Evolutionary conservation across 495 filamentous ascomycete species (phyloP), one percentile per base, ranked within the genome.

Genomic region (Cladorrhinum samala): DNA sequence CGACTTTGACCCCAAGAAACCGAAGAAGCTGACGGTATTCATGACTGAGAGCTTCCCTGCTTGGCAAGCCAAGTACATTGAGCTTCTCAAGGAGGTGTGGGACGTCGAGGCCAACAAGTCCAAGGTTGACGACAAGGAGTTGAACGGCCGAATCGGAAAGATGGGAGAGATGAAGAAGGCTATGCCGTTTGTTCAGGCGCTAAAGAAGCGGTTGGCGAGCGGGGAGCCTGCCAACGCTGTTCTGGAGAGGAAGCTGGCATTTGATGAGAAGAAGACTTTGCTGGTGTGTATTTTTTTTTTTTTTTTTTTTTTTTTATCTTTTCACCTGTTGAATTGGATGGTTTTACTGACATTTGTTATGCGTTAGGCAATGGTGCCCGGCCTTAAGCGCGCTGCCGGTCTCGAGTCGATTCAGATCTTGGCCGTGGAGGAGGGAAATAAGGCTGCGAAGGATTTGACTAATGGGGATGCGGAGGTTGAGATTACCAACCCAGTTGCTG

Each of bases 11-110:
- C 90, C 90, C 8, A 88, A 87, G 73, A 84, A 88, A 69, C 83
- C 88, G 42, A 97, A 96, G 78, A 85, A 85, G 67, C 78, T 97
- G n/a, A 88, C 86, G 37, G 87, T 98, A 63, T 97, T 80, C 74
- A 78, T 79, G 38, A 89, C 91, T 5, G 79, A 77, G 59, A 76
- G 78, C 38, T 95, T 83, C 73, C 93, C 94, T 2, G 72, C 71
- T 11, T 98, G 93, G 93, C 93, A 98, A 70, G 82, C 86, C 49
- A 88, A 87, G 72, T 95, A 92, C 67, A 88, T 96, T 61, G 85
- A 89, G 52, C 74, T 95, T 18, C 78, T 94, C 16, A 82, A 84
- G 50, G 78, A 85, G 53, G 53, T 76, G 9, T 78, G 74, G 69
- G 68, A 79, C 47, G 55, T 65, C 18, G 60, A 40, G 17, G 64